Conservation (phyloP, 305 asterid species). For the Fraxinus xanthoxyloides region DNA sequence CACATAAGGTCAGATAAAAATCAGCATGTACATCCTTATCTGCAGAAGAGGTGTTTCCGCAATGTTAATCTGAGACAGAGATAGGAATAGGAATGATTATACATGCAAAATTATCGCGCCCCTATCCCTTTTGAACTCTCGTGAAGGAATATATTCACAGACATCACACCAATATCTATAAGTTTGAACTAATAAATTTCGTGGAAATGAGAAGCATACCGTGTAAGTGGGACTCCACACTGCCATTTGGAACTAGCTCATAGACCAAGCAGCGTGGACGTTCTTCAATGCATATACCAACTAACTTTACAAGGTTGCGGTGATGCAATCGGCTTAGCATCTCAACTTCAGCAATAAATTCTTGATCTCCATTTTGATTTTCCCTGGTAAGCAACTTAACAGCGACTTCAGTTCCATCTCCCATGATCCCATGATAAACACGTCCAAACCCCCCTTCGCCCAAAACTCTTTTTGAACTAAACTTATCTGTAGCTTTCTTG, state of each 20-base stretch:
- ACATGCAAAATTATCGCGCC: background rate
- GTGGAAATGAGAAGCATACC: conserved; percentile 42
- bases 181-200: conserved; percentile 11
- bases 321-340: conserved; percentile 96
- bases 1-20: conserved; percentile 7
- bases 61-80: conserved; percentile 6
- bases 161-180: background rate
- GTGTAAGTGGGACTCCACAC: conserved; percentile 91
- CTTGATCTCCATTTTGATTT: conserved; percentile 83
- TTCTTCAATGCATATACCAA: conserved; percentile 84
- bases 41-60: background rate
- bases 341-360: conserved; percentile 90
- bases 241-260: conserved; percentile 86
- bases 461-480: conserved; percentile 58
- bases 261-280: conserved; percentile 80
- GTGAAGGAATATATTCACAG: background rate
- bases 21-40: background rate
- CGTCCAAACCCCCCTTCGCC: conserved; percentile 99
- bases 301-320: conserved; percentile 87
- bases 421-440: conserved; percentile 79
- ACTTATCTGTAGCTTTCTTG: conserved; percentile 80
- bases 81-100: background rate
- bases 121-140: background rate
- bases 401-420: conserved; percentile 74
- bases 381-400: conserved; percentile 74